Percentiles rank a stretch among this genome's conserved stretches.
Conservation (phyloP, 805 yeast species). For the Debaryomyces hansenii region DNA sequence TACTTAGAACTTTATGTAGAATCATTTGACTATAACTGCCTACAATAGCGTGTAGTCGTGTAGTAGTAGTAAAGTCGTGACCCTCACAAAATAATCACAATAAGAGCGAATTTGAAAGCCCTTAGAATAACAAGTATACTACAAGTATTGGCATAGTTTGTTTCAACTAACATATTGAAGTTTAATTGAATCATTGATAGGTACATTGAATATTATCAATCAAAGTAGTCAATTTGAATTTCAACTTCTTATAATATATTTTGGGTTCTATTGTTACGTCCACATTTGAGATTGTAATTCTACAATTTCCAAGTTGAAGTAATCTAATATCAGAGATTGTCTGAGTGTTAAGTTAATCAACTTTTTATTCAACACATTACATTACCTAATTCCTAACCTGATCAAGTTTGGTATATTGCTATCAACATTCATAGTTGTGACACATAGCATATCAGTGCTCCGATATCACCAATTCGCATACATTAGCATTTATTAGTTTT, state of each 20-base stretch:
- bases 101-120: not conserved
- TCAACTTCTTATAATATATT: not conserved
- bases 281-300: not conserved
- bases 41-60: not conserved
- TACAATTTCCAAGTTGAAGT: not conserved
- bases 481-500: not conserved
- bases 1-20: too few species aligned
- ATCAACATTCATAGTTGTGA: too few species aligned
- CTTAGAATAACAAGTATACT: not conserved
- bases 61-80: not conserved
- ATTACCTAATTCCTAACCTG: too few species aligned
- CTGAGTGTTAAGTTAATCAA: too few species aligned
- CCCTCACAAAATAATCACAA: not conserved
- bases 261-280: not conserved
- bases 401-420: too few species aligned
- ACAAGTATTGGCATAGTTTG: not conserved
- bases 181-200: not conserved
- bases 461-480: not conserved
- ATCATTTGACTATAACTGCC: too few species aligned
- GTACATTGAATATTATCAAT: not conserved
- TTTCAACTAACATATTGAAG: not conserved
- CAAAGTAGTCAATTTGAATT: not conserved
- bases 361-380: too few species aligned
- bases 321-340: too few species aligned
- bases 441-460: too few species aligned